phyloP scores from a whole-genome alignment of 1,284 basidiomycete species.

The Austroboletus novae-zelandiae region DNA sequence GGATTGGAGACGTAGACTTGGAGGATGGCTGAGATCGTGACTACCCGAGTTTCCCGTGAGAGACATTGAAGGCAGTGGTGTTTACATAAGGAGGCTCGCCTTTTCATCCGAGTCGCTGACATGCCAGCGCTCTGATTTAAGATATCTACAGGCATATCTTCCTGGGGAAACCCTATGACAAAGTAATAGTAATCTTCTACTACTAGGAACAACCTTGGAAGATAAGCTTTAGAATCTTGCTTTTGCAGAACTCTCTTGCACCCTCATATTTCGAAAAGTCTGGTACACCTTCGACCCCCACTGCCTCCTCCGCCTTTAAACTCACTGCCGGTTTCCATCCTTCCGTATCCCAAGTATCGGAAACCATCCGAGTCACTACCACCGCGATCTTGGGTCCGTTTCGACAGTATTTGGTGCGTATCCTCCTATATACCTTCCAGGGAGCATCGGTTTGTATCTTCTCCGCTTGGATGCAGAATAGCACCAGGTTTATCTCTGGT shows the following conservation, averaged over 20 bases:
- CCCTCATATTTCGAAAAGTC: too few relatives aligned
- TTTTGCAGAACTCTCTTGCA: too few relatives aligned
- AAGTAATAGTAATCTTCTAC: too few relatives aligned
- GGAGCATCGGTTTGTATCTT: constrained; percentile 11
- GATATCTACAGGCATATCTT: too few relatives aligned
- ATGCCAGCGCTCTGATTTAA: too few relatives aligned
- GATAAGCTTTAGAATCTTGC: not conserved
- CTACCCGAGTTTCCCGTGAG: too few relatives aligned
- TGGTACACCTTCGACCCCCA: constrained; percentile 5
- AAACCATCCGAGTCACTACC: constrained; percentile 39
- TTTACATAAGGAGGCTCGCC: too few relatives aligned
- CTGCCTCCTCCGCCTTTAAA: not conserved
- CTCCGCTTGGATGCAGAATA: constrained; percentile 15
- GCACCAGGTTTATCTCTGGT: constrained; percentile 10
- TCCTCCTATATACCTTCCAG: constrained; percentile 15
- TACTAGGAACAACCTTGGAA: not conserved
- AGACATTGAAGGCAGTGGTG: too few relatives aligned
- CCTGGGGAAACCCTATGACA: too few relatives aligned
- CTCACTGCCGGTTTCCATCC: constrained; percentile 33
- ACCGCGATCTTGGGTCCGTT: constrained; percentile 13
- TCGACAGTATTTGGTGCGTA: constrained; percentile 15
- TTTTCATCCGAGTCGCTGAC: too few relatives aligned
- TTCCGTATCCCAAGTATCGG: constrained; percentile 19
- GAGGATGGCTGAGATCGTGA: too few relatives aligned
- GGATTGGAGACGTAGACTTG: too few relatives aligned